These are phyloP conservation scores for Thuja plicata DNA, from an alignment of 83 land plant genomes.

Conservation along the genomic window DNA sequence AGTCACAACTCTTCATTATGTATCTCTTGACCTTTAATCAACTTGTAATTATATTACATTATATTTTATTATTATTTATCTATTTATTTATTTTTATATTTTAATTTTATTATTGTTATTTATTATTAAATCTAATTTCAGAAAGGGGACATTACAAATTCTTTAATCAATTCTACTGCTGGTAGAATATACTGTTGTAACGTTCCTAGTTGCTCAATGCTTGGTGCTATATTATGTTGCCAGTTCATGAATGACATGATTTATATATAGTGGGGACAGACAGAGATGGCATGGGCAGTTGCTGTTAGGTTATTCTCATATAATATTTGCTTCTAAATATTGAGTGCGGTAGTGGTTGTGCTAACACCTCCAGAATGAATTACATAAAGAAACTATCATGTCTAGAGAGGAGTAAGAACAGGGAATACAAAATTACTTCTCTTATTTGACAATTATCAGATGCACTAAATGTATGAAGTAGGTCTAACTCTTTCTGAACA, in stretches of 20 bases:
- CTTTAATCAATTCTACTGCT: neutral
- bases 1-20: no score
- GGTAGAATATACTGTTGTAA: neutral
- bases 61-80: no score
- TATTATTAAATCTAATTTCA: no score
- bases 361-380: neutral
- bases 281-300: neutral
- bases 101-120: no score
- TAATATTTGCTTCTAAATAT: neutral
- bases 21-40: no score
- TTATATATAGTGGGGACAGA: neutral
- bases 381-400: neutral
- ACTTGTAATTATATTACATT: no score
- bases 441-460: neutral
- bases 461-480: neutral
- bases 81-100: no score
- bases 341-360: neutral
- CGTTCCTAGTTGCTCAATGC: neutral
- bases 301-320: neutral
- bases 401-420: neutral
- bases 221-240: neutral
- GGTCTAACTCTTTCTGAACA: neutral
- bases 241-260: neutral
- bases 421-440: neutral
- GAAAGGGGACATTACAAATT: no score